Base-by-base conservation (phyloP, 2,329 filamentous ascomycete species). In the Macrophomina tecta region DNA sequence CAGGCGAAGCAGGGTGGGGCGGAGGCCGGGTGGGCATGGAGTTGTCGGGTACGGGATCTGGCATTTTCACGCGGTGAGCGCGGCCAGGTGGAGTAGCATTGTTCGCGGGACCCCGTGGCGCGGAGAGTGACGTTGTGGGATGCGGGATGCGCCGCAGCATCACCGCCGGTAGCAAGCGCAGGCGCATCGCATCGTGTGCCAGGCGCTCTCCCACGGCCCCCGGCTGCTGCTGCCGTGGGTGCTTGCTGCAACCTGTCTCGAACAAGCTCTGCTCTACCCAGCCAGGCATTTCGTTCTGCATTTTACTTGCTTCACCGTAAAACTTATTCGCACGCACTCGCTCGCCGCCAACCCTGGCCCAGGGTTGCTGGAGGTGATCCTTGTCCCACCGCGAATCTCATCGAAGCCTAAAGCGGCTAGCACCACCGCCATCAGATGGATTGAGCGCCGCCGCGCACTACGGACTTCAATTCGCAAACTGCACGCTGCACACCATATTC, bases 31-130 rank as follows among this genome's bases (percentile, higher is more conserved):
- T 34, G 34, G 45, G 36, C 45, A 49, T 62, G 40, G 8, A 11
- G 58, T 18, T 45, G 3, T 12, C 9, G 32, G 32, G 32, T 4
- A 30, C 11, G 42, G 23, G 46, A 32, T 23, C 16, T 36, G 2
- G 58, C 58, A 62, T 62, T n/a, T 62, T 62, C 58, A 62, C 42
- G 45, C 30, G 30, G 58, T 16, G 42, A 23, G 45, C 14, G 58
- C 58, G 58, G 58, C 45, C 58, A 62, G 45, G 45, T n/a, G 45
- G 45, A 49, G 58, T 49, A 45, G 58, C 58, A 62, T 62, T 62
- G 58, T 51, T 49, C 32, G 45, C 58, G 30, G 58, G n/a, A 28
- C 7, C 45, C 42, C 32, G 58, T 30, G 48, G 28, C 40, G 58
- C 58, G n/a, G 58, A 61, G 40, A 62, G 58, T 62, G 58, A 62